Evolutionary conservation across 768 basidiomycete genomes (phyloP).

Genomic region (Suillus tomentosus): DNA sequence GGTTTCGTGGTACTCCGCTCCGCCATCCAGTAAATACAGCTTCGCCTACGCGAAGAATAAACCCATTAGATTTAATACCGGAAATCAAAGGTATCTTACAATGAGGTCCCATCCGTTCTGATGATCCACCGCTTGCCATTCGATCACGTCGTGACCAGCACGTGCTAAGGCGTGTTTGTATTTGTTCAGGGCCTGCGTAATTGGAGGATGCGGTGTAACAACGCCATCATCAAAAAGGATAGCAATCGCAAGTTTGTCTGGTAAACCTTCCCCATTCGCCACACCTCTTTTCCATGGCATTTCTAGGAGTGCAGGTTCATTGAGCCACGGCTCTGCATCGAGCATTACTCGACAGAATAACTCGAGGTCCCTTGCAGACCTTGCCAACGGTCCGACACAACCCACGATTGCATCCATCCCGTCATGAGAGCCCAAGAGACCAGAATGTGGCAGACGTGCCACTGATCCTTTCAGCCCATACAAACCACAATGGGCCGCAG

Average conservation of each 20-base stretch:
- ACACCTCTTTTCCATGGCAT: constrained; percentile 50
- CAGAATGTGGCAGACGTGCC: constrained; percentile 52
- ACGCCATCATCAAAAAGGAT: constrained; percentile 54
- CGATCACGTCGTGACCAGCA: constrained; percentile 54
- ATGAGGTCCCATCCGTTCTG: constrained; percentile 48
- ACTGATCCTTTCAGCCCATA: constrained; percentile 51
- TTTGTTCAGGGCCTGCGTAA: constrained; percentile 41
- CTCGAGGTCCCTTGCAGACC: constrained; percentile 49
- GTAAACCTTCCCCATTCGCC: constrained; percentile 39
- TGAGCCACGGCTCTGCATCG: constrained; percentile 46
- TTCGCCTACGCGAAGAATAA: constrained; percentile 32
- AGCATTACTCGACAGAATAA: constrained; percentile 52
- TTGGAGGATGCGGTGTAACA: constrained; percentile 52
- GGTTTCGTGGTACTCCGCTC: constrained; percentile 44
- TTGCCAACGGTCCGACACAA: constrained; percentile 49
- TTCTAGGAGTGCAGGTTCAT: constrained; percentile 47
- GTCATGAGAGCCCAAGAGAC: constrained; percentile 49
- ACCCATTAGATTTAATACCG: constrained; percentile 11
- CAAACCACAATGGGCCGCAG: constrained; percentile 43
- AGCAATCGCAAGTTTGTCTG: constrained; percentile 45
- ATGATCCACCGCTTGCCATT: constrained; percentile 49
- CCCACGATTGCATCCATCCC: constrained; percentile 58
- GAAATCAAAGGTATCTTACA: constrained; percentile 33
- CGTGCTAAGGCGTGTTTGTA: constrained; percentile 41
- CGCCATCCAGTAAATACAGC: constrained; percentile 53